Conservation (phyloP, 2,329 filamentous ascomycete species). For the Phyllosticta ampelicida region DNA sequence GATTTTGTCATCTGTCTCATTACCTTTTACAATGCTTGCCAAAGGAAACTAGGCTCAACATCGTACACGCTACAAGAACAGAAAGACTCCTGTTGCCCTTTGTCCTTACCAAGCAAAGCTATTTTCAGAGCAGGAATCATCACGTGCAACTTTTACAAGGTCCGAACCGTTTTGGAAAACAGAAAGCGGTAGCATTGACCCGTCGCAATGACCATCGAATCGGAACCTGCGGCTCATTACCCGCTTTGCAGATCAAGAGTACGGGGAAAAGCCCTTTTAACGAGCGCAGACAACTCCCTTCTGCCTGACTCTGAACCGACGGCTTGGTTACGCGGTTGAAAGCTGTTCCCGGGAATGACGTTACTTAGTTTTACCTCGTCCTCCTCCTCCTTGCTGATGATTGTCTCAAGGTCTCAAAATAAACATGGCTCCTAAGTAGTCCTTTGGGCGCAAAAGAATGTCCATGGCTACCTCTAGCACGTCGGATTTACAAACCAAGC, state of each 20-base stretch:
- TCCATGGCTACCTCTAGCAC: background rate
- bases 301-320: background rate
- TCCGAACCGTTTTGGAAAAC: background rate
- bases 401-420: no score
- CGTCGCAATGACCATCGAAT: background rate
- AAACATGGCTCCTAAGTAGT: no score
- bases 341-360: background rate
- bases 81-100: background rate
- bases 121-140: background rate
- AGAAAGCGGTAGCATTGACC: background rate
- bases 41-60: background rate
- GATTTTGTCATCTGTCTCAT: background rate
- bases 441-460: background rate
- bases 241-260: background rate
- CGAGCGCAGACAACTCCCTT: background rate
- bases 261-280: background rate
- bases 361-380: background rate
- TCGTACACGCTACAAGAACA: background rate
- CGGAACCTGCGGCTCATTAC: background rate
- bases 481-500: background rate
- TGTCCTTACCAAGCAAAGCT: background rate
- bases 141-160: background rate
- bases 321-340: background rate
- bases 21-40: background rate
- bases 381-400: background rate